Conservation (phyloP, 805 yeast species). For the Scheffersomyces stipitis region DNA sequence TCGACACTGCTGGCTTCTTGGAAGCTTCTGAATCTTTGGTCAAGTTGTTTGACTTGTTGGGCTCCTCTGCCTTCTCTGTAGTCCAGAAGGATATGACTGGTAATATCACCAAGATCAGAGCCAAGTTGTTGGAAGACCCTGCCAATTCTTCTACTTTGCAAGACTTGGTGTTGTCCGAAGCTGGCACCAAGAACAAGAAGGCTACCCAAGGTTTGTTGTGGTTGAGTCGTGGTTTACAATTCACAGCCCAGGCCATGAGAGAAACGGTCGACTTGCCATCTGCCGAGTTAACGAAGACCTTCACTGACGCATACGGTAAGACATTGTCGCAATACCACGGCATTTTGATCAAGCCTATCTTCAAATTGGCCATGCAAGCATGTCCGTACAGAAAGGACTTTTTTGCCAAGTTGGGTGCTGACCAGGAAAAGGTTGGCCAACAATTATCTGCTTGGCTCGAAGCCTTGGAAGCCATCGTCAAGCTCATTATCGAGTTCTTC, state of each 20-base stretch:
- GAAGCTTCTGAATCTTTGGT: conserved; percentile 84
- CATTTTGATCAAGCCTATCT: conserved; percentile 78
- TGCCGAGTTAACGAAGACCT: conserved; percentile 69
- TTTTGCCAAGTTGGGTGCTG: conserved; percentile 77
- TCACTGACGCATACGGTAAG: conserved; percentile 80
- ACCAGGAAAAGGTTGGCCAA: conserved; percentile 61
- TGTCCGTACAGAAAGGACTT: conserved; percentile 89
- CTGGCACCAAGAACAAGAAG: conserved; percentile 61
- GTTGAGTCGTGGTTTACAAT: conserved; percentile 82
- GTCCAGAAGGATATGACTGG: conserved; percentile 90
- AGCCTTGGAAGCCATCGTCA: conserved; percentile 74
- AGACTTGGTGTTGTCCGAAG: conserved; percentile 73
- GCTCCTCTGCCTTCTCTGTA: conserved; percentile 79
- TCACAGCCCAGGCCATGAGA: conserved; percentile 88
- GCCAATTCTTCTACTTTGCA: conserved; percentile 67
- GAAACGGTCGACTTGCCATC: conserved; percentile 67
- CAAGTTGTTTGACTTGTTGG: conserved; percentile 78
- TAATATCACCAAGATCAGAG: conserved; percentile 72
- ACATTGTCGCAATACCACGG: conserved; percentile 82
- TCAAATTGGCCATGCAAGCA: conserved; percentile 92
- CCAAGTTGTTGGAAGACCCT: conserved; percentile 65
- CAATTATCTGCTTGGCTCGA: conserved; percentile 73
- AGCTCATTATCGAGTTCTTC: conserved; percentile 70
- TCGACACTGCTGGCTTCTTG: conserved; percentile 72
- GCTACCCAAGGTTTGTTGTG: conserved; percentile 91